Base-by-base conservation (phyloP, 352 stramenopile species). In the Globisporangium carolinianum region DNA sequence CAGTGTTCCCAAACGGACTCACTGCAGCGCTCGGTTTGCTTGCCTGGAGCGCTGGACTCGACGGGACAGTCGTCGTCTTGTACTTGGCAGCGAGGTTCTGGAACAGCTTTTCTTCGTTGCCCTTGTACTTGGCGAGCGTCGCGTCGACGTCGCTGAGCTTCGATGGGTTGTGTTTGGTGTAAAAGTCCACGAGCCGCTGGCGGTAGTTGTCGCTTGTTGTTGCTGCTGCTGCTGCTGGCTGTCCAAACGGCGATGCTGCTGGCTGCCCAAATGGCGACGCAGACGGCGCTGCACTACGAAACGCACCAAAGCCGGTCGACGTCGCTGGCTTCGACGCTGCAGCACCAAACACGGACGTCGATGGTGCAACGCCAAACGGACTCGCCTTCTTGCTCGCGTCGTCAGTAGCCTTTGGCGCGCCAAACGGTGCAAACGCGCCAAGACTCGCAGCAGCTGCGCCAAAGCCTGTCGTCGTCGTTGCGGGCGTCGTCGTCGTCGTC, bases 101-200 rank as follows among this genome's bases (percentile, higher is more conserved):
- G 60, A 94, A 91, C 24, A 94, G 68, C 49, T 90, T 80, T 37
- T 79, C 80, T 69, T 92, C 80, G 36, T 87, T 84, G 35, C 84
- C 84, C 52, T 90, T 90, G 68, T 97, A 98, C 69, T 96, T 97
- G 43, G 75, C 62, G 9, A 98, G 74, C 38, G 86, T 97, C 32
- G 78, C 57, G 60, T 97, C 92, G 17, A 97, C 84, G 32, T 86
- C 86, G 32, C 66, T 66, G 14, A 98, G 63, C 66, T 97, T 97
- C 15, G 67, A 73, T 6, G 88, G 88, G 63, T 98, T 98, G 68
- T 97, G 71, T 56, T 96, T 85, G 46, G 88, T 68, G 70, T 98
- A 98, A 62, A 98, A 98, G 32, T 83, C 84, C 43, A 92, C 72
- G 24, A 98, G 51, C 47, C 73, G 72, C 49, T 89, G 73, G 24